Conservation (phyloP, 768 basidiomycete genomes). For the Xerocomellus chrysenteron region DNA sequence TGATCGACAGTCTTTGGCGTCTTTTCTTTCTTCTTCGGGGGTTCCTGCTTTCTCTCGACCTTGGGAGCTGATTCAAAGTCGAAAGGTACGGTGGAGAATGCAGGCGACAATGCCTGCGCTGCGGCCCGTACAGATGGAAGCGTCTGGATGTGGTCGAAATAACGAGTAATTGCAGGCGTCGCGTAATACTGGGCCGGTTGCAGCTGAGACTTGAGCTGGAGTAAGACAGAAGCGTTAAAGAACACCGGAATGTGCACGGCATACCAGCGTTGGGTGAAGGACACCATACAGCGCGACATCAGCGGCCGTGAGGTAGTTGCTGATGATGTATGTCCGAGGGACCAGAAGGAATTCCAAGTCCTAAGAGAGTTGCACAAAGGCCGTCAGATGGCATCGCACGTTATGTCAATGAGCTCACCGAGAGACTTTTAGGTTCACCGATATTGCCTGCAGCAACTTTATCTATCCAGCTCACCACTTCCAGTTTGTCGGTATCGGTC, state of each 20-base stretch:
- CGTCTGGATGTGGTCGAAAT: constrained; percentile 93
- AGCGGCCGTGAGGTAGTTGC: constrained; percentile 82
- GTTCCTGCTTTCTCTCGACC: constrained; percentile 67
- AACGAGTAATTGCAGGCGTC: constrained; percentile 82
- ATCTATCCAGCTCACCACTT: constrained; percentile 70
- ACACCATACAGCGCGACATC: constrained; percentile 90
- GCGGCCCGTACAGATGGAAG: constrained; percentile 59
- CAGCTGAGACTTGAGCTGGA: constrained; percentile 56
- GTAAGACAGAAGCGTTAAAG: constrained; percentile 8
- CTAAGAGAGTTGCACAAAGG: constrained; percentile 38
- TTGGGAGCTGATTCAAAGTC: constrained; percentile 77
- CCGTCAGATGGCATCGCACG: not conserved
- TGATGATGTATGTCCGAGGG: constrained; percentile 82
- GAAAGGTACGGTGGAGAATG: constrained; percentile 59
- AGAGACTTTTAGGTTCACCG: constrained; percentile 44
- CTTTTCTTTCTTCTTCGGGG: constrained; percentile 79
- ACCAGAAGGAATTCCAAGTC: constrained; percentile 68
- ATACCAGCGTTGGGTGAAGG: constrained; percentile 79
- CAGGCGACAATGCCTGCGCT: constrained; percentile 49
- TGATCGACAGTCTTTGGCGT: constrained; percentile 34
- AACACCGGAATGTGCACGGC: constrained; percentile 23
- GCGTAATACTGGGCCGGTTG: constrained; percentile 73
- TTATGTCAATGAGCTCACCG: constrained; percentile 39
- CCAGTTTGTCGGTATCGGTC: constrained; percentile 59
- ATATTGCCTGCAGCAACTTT: constrained; percentile 54